A percentile compares a stretch with the other conserved stretches of the same genome.
These are phyloP conservation scores for Neofusicoccum umdonicola DNA, from an alignment of 2,329 filamentous ascomycete genomes.

Conservation along the genomic window DNA sequence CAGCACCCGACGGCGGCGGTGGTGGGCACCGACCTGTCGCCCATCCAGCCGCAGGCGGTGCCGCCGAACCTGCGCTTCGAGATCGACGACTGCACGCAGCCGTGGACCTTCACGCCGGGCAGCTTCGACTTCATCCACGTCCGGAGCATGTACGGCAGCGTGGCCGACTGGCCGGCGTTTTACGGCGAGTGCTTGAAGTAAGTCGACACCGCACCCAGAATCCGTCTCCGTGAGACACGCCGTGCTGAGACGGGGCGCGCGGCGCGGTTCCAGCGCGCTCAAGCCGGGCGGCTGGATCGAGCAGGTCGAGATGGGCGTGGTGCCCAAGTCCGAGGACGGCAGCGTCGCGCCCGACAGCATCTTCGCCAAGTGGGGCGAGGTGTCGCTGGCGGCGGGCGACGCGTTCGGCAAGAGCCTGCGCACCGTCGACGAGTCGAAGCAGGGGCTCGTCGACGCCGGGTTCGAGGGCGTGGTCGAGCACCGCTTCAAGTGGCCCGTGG, in stretches of 20 bases:
- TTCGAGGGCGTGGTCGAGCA: constrained; percentile 53
- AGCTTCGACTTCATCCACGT: constrained; percentile 27
- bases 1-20: constrained; percentile 32
- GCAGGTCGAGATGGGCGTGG: constrained; percentile 28
- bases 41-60: constrained; percentile 46
- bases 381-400: constrained; percentile 28
- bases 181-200: constrained; percentile 25
- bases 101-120: constrained; percentile 29
- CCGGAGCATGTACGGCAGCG: constrained; percentile 24
- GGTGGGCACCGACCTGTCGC: constrained; percentile 48
- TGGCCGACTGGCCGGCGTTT: constrained; percentile 26
- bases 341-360: constrained; percentile 22
- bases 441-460: constrained; percentile 49
- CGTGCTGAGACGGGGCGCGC: too few species aligned
- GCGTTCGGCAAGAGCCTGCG: constrained; percentile 34
- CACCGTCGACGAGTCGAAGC: constrained; percentile 38
- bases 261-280: background rate
- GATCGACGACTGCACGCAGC: constrained; percentile 49
- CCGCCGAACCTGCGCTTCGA: constrained; percentile 48
- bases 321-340: constrained; percentile 26
- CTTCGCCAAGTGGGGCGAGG: constrained; percentile 27
- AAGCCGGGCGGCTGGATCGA: constrained; percentile 27
- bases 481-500: constrained; percentile 35
- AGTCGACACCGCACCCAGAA: constrained; percentile 39
- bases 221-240: too few species aligned